Conservation (phyloP, 257 asterid genomes). For the Nicotiana benthamiana region DNA sequence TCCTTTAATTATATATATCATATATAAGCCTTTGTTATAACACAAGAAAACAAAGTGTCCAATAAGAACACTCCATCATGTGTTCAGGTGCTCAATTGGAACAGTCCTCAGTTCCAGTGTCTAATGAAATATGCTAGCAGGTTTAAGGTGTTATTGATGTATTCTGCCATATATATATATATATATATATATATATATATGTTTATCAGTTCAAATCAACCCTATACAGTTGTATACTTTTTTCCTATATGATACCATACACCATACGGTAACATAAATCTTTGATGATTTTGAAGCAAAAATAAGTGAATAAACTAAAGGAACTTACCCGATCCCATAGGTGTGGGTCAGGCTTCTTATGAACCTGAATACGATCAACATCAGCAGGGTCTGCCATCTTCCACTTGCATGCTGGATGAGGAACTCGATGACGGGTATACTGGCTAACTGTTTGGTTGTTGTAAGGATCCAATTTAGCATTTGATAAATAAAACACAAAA, state of each 20-base stretch:
- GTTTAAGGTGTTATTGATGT: too few relatives aligned
- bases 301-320: not conserved
- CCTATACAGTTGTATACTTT: not conserved
- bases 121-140: too few relatives aligned
- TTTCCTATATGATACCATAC: not conserved
- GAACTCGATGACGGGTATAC: conserved; percentile 33
- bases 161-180: too few relatives aligned
- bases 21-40: too few relatives aligned
- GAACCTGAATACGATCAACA: conserved; percentile 40
- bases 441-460: conserved; percentile 39
- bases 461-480: conserved; percentile 27
- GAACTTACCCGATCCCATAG: conserved; percentile 65
- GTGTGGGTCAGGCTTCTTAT: conserved; percentile 56
- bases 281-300: not conserved
- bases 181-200: too few relatives aligned
- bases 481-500: conserved; percentile 52
- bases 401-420: conserved; percentile 66
- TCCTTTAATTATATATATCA: too few relatives aligned
- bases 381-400: conserved; percentile 45
- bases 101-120: too few relatives aligned
- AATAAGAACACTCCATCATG: too few relatives aligned
- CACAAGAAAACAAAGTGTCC: too few relatives aligned
- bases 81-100: too few relatives aligned
- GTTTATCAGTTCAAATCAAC: not conserved
- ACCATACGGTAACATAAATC: not conserved